Conservation (phyloP, 1,284 basidiomycete species). For the Melampsora larici-populina region DNA sequence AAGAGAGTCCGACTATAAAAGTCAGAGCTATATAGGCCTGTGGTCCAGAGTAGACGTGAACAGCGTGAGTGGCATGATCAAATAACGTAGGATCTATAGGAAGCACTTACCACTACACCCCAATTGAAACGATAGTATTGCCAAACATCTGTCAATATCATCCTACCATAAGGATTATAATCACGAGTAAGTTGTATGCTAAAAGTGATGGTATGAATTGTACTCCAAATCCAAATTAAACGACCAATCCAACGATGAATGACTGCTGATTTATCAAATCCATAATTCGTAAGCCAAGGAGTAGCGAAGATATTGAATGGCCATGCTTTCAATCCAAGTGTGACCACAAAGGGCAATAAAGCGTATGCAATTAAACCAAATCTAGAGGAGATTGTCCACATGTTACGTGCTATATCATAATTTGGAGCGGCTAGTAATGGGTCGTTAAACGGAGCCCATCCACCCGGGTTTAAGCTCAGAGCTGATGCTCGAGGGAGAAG, state of each 20-base stretch:
- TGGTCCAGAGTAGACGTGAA: neutral
- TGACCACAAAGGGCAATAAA: conserved; percentile 69
- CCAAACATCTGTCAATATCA: conserved; percentile 66
- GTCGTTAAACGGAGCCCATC: conserved; percentile 48
- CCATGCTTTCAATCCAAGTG: conserved; percentile 74
- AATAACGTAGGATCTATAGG: conserved; percentile 21
- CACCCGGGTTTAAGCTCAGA: conserved; percentile 49
- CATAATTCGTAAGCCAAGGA: conserved; percentile 65
- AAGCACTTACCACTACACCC: conserved; percentile 65
- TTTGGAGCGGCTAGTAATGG: conserved; percentile 55
- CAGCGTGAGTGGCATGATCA: neutral
- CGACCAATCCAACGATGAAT: conserved; percentile 71
- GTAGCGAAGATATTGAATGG: conserved; percentile 77
- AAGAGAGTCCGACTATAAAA: conserved; percentile 64
- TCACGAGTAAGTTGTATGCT: conserved; percentile 63
- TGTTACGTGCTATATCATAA: conserved; percentile 67
- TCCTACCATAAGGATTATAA: conserved; percentile 57
- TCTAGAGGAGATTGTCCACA: conserved; percentile 73
- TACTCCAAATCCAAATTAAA: conserved; percentile 68
- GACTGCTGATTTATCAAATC: conserved; percentile 72
- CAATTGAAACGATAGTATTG: conserved; percentile 69
- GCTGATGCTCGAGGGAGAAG: conserved; percentile 40
- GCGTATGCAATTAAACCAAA: conserved; percentile 75
- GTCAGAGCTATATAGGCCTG: conserved; percentile 71
- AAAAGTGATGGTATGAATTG: conserved; percentile 71